A percentile compares a stretch with the other conserved stretches of the same genome.
phyloP scores from a whole-genome alignment of 805 yeast species.

The Lachancea quebecensis region DNA sequence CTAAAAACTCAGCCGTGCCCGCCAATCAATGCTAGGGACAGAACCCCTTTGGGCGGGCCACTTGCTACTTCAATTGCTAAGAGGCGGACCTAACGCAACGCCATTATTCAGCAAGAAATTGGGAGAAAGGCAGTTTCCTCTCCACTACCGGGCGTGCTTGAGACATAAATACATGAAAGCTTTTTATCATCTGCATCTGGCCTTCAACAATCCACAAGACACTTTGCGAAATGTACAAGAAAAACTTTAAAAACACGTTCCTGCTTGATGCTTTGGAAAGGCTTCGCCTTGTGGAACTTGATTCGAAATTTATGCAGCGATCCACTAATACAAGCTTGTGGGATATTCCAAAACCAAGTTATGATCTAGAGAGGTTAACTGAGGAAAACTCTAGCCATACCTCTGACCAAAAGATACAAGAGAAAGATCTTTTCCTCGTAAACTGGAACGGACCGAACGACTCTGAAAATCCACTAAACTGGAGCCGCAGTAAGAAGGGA shows the following conservation, averaged over 20 bases:
- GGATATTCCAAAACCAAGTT: no score
- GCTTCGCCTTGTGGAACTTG: slow-evolving; percentile 11
- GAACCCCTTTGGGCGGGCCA: no score
- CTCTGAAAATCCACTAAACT: slow-evolving; percentile 50
- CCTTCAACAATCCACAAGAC: no score
- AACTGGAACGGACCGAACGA: slow-evolving; percentile 35
- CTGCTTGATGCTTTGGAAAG: slow-evolving; percentile 21
- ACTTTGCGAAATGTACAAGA: slow-evolving; percentile 3
- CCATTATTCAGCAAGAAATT: no score
- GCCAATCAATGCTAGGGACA: no score
- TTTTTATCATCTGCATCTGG: no score
- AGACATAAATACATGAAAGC: no score
- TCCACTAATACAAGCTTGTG: background rate
- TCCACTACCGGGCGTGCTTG: no score
- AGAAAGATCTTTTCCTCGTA: slow-evolving; percentile 29
- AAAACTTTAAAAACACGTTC: slow-evolving; percentile 18
- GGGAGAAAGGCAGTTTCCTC: no score
- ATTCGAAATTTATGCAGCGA: slow-evolving; percentile 1
- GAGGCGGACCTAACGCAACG: no score
- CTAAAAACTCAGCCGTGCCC: no score
- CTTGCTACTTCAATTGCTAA: no score
- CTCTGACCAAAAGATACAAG: slow-evolving; percentile 1
- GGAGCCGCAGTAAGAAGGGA: slow-evolving; percentile 40
- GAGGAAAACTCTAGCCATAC: background rate
- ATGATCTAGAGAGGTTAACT: background rate